Evolutionary conservation across 2,329 filamentous ascomycete species (phyloP).

Genomic region (Cladosporium sphaerospermum): DNA sequence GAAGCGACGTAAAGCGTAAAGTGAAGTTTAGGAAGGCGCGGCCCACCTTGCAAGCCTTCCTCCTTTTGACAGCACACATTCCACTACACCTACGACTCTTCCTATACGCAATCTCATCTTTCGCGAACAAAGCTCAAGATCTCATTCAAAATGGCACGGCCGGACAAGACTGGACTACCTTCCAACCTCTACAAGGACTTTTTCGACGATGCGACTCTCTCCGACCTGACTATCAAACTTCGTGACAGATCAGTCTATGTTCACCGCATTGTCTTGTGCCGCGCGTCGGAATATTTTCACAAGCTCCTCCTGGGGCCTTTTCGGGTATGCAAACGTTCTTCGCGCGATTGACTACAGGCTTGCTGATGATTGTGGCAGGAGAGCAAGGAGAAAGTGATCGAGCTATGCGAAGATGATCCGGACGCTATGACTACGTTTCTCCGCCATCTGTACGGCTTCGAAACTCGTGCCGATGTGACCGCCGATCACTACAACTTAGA

Average conservation of each 20-base stretch:
- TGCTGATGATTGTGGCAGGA: too few species aligned
- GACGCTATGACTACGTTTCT: neutral
- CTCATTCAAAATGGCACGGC: too few species aligned
- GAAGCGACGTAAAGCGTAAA: too few species aligned
- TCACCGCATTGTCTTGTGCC: constrained; percentile 1
- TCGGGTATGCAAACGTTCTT: neutral
- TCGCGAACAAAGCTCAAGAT: too few species aligned
- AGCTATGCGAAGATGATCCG: neutral
- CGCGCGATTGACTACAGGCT: too few species aligned
- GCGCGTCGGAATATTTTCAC: constrained; percentile 2
- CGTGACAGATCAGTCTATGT: neutral
- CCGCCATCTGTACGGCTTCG: neutral
- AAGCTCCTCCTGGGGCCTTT: neutral
- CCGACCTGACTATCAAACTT: neutral
- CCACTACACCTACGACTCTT: too few species aligned
- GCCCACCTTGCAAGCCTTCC: too few species aligned
- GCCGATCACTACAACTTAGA: neutral
- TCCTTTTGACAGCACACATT: too few species aligned
- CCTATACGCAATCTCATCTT: too few species aligned
- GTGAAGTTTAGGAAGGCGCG: too few species aligned
- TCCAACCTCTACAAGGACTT: neutral
- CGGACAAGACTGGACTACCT: too few species aligned
- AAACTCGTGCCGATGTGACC: too few species aligned
- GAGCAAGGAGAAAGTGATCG: neutral
- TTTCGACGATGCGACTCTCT: neutral